Conservation (phyloP, 345 rosid species). For the Sapria himalayana region DNA sequence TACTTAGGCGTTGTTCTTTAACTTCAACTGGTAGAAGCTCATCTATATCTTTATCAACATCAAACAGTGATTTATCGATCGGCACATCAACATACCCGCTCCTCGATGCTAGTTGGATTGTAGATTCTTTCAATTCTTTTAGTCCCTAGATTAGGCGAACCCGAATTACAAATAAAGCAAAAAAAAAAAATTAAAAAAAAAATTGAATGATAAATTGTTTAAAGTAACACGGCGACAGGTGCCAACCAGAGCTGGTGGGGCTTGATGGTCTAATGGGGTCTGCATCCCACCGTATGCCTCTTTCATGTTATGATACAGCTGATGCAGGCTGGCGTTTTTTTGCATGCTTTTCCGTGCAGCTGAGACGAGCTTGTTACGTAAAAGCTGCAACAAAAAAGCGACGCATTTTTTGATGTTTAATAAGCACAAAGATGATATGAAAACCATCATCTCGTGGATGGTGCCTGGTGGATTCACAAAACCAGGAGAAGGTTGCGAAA, state of each 20-base stretch:
- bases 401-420: not conserved
- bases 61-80: constrained; percentile 61
- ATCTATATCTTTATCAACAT: constrained; percentile 68
- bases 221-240: no score
- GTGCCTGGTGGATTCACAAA: no score
- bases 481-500: not conserved
- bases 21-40: constrained; percentile 79
- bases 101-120: constrained; percentile 52
- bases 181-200: constrained; percentile 2
- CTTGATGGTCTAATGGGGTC: constrained; percentile 62
- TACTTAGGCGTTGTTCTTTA: constrained; percentile 88
- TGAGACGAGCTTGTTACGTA: constrained; percentile 57
- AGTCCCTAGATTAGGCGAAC: no score
- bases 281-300: constrained; percentile 70
- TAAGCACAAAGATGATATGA: no score
- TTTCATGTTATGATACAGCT: constrained; percentile 67
- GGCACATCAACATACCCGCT: constrained; percentile 67
- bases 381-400: constrained; percentile 27
- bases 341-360: constrained; percentile 41
- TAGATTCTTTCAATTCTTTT: constrained; percentile 73
- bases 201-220: constrained; percentile 1
- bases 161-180: constrained; percentile 9
- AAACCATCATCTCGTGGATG: no score
- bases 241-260: constrained; percentile 24
- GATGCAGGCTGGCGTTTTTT: constrained; percentile 61